Conservation (phyloP, 306 rosid species). For the Cicer bijugum region DNA sequence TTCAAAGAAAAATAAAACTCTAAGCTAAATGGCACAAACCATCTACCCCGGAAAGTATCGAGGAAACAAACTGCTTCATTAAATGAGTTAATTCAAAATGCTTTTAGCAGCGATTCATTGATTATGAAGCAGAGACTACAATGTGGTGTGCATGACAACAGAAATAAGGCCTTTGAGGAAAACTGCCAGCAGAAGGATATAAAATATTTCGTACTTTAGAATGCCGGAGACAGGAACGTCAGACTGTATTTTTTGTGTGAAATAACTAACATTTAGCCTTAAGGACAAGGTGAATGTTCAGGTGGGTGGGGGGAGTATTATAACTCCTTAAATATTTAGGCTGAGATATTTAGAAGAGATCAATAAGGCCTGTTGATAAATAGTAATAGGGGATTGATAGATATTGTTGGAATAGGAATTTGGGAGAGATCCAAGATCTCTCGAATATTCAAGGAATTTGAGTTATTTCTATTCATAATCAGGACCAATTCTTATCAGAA, state of each 20-base stretch:
- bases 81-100: neutral
- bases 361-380: too few relatives aligned
- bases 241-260: neutral
- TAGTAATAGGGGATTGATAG: neutral
- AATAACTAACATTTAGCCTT: neutral
- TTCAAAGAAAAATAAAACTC: neutral
- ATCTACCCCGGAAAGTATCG: neutral
- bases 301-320: neutral
- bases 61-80: neutral
- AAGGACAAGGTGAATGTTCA: conserved; percentile 4
- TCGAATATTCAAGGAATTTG: neutral
- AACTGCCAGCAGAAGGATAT: neutral
- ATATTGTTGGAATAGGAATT: neutral
- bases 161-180: too few relatives aligned
- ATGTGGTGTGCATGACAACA: neutral
- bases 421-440: neutral
- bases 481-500: neutral
- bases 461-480: neutral
- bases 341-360: neutral
- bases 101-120: neutral
- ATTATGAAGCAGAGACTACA: neutral
- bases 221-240: neutral
- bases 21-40: neutral
- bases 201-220: neutral
- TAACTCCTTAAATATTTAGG: neutral